Base-by-base conservation (phyloP, 2,329 filamentous ascomycete genomes). In the Myotisia sp. region DNA sequence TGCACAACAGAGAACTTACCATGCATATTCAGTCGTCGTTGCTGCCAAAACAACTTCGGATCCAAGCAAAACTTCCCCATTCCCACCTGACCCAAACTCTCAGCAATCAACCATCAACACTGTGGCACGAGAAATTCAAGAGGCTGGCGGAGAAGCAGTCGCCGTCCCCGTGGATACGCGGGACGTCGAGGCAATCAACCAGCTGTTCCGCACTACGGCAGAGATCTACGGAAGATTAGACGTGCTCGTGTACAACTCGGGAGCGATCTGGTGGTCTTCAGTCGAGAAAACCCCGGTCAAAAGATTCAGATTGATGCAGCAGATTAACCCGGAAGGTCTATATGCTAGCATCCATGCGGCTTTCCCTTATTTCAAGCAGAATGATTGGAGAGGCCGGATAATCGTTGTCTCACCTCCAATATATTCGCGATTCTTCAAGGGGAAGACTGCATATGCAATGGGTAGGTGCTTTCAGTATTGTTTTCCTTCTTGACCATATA, bases 401-500 rank as follows among this genome's bases (percentile, higher is more conserved):
- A 62, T 92, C 29, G 79, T 90, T 36, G 78, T 92, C 36, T 80
- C 75, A 48, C 84, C 84, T 16, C 83, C 83, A 2, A 86, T 92
- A 37, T 92, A 92, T 56, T 79, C 73, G 42, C 68, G 84, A 19
- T 92, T 92, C 56, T 86, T 90, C 54, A 62, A 79, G 14, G 84
- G 83, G 7, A 92, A 92, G 67, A 81, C 82, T 1, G 81, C 79
- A 9, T 92, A 92, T 58, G 81, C 84, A 0, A 70, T 74, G 57
- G 68, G 67, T 42, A 43, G 44, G 50, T 44, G 36, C 23, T 5
- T 20, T 13, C 6, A 5, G 21, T 31, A 14, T 10, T 24, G 13
- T 24, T 16, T n/a, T 16, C 10, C 6, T 23, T 18, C 26, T 12
- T 16, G 21, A 20, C 17, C 22, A 26, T 23, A 6, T 4, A 20